Conservation (phyloP, 257 asterid species). For the Handroanthus guayacan region DNA sequence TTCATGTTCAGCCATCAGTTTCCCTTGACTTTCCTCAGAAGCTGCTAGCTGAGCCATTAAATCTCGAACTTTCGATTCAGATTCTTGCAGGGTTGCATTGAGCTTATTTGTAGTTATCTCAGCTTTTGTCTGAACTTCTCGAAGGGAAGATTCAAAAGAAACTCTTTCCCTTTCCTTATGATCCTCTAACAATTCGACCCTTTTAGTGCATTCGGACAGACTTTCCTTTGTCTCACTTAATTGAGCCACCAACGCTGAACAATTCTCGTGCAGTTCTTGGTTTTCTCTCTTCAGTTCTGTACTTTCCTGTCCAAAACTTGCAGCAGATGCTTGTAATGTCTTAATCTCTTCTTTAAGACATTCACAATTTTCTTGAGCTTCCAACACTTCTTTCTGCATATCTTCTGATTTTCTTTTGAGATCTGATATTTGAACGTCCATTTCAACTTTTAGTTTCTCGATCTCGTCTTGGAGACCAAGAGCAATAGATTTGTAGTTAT, state of each 20-base stretch:
- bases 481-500: conserved; percentile 41
- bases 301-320: conserved; percentile 43
- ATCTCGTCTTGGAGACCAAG: conserved; percentile 55
- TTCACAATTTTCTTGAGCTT: conserved; percentile 56
- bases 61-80: no score
- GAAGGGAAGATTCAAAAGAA: no score
- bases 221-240: conserved; percentile 49
- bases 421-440: conserved; percentile 43
- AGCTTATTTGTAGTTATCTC: no score
- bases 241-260: conserved; percentile 50
- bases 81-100: no score
- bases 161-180: neutral
- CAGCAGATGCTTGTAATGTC: conserved; percentile 42
- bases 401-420: conserved; percentile 49
- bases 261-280: conserved; percentile 47
- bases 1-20: conserved; percentile 40
- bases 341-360: conserved; percentile 52
- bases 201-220: conserved; percentile 50
- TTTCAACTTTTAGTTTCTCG: conserved; percentile 48
- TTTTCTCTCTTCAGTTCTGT: conserved; percentile 53
- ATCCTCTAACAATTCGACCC: conserved; percentile 56
- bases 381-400: conserved; percentile 44
- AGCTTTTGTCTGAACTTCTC: no score
- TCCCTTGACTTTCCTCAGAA: conserved; percentile 33
- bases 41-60: neutral